A percentile compares a stretch with the other conserved stretches of the same genome.
phyloP scores from a whole-genome alignment of 768 basidiomycete species.

The Butyriboletus loyo region DNA sequence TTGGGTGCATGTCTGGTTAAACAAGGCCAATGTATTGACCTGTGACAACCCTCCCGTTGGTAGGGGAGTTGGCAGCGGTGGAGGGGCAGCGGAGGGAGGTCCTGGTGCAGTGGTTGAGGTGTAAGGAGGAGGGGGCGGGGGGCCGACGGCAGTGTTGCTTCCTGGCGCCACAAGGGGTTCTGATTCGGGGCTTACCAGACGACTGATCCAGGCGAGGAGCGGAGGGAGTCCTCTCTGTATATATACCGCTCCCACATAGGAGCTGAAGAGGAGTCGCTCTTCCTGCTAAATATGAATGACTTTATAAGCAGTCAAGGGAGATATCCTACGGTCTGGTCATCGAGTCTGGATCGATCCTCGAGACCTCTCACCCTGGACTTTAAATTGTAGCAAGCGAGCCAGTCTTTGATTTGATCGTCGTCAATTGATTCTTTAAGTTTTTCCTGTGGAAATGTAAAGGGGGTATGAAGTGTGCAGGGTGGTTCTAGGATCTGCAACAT shows the following conservation, averaged over 20 bases:
- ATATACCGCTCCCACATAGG: conserved; percentile 67
- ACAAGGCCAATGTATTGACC: conserved; percentile 42
- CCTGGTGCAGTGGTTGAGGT: conserved; percentile 13
- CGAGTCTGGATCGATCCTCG: conserved; percentile 35
- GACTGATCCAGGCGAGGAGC: conserved; percentile 58
- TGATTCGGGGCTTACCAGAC: conserved; percentile 50
- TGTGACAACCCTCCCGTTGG: conserved; percentile 21
- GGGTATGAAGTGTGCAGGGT: neutral
- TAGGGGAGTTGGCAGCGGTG: conserved; percentile 19
- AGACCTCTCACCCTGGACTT: conserved; percentile 51
- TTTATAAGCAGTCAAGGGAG: neutral
- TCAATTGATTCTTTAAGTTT: conserved; percentile 32
- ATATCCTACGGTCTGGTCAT: conserved; percentile 34
- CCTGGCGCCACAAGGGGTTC: conserved; percentile 23
- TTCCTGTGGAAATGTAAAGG: conserved; percentile 15
- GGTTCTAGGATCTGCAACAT: conserved; percentile 15
- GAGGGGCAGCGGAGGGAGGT: conserved; percentile 18
- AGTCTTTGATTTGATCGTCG: conserved; percentile 40
- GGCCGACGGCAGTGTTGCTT: conserved; percentile 3
- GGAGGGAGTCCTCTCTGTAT: conserved; percentile 48
- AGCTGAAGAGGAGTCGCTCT: conserved; percentile 51
- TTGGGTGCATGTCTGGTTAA: conserved; percentile 54
- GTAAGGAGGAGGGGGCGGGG: conserved; percentile 27
- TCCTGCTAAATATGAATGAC: conserved; percentile 40
- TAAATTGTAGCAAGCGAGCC: conserved; percentile 52